Percentiles rank a stretch among this genome's conserved stretches.
Conservation (phyloP, 805 yeast genomes). For the Yamadazyma ubonensis region DNA sequence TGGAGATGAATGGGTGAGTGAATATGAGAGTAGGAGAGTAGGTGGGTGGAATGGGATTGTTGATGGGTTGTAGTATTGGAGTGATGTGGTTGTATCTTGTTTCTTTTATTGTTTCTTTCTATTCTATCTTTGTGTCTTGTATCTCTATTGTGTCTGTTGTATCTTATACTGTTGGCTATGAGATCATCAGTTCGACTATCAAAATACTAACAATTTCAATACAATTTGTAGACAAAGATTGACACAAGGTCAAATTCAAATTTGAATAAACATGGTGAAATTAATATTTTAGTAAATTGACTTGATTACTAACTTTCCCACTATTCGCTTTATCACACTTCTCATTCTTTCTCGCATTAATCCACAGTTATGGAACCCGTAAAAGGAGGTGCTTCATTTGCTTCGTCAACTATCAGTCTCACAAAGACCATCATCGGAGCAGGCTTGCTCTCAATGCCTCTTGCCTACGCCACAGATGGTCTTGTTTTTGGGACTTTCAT, state of each 20-base stretch:
- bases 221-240: too few relatives aligned
- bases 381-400: constrained; percentile 42
- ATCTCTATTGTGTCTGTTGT: too few relatives aligned
- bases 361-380: constrained; percentile 8
- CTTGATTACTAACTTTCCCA: background rate
- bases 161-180: too few relatives aligned
- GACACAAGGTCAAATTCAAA: too few relatives aligned
- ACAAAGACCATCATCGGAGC: constrained; percentile 81
- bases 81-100: background rate
- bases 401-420: constrained; percentile 63
- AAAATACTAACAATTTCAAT: too few relatives aligned
- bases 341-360: background rate
- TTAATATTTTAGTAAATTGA: too few relatives aligned
- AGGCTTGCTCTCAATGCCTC: constrained; percentile 75
- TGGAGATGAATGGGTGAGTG: too few relatives aligned
- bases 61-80: background rate
- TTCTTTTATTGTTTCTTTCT: too few relatives aligned
- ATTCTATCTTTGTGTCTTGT: too few relatives aligned
- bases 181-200: too few relatives aligned
- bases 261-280: too few relatives aligned
- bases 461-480: constrained; percentile 68
- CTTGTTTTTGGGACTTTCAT: constrained; percentile 54
- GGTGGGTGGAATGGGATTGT: background rate
- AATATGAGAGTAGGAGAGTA: background rate
- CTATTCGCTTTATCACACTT: background rate